These are phyloP conservation scores for Scenedesmus sp. DNA, from an alignment of 163 green algal genomes.

Conservation along the genomic window DNA sequence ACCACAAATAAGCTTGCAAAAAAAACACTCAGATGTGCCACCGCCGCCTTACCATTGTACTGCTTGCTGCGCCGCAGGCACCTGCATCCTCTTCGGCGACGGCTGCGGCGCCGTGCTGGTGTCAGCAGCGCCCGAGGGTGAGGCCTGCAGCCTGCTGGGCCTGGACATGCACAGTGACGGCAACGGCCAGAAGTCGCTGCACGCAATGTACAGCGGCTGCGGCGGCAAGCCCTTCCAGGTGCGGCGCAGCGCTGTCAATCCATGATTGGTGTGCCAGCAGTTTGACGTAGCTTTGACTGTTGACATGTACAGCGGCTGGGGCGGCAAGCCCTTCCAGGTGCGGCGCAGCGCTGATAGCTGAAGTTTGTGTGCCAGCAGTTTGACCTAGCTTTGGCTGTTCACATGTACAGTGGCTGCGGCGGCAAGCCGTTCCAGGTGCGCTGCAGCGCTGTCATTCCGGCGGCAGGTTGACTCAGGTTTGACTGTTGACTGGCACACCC, in stretches of 20 bases:
- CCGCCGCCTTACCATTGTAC: too few species aligned
- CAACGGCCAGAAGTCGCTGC: conserved; percentile 81
- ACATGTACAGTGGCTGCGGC: conserved; percentile 51
- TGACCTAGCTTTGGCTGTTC: background rate
- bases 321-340: conserved; percentile 48
- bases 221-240: conserved; percentile 50
- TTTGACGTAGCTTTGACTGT: background rate
- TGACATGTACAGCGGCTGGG: conserved; percentile 50
- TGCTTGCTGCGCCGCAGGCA: conserved; percentile 63
- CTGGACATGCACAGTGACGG: conserved; percentile 93
- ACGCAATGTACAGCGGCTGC: conserved; percentile 67
- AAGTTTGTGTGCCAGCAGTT: background rate
- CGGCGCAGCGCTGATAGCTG: background rate
- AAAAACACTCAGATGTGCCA: too few species aligned
- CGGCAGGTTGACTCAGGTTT: too few species aligned
- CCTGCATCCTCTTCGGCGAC: conserved; percentile 99
- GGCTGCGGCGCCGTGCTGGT: conserved; percentile 94
- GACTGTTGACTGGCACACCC: too few species aligned
- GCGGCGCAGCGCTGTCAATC: background rate
- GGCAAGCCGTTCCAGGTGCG: conserved; percentile 48
- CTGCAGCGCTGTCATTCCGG: background rate
- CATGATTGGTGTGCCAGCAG: background rate
- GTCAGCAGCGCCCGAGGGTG: conserved; percentile 64
- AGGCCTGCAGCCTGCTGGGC: conserved; percentile 80
- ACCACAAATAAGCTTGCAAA: too few species aligned